Evolutionary conservation across 352 stramenopile genomes (phyloP).

Genomic region (Sclerospora graminicola): DNA sequence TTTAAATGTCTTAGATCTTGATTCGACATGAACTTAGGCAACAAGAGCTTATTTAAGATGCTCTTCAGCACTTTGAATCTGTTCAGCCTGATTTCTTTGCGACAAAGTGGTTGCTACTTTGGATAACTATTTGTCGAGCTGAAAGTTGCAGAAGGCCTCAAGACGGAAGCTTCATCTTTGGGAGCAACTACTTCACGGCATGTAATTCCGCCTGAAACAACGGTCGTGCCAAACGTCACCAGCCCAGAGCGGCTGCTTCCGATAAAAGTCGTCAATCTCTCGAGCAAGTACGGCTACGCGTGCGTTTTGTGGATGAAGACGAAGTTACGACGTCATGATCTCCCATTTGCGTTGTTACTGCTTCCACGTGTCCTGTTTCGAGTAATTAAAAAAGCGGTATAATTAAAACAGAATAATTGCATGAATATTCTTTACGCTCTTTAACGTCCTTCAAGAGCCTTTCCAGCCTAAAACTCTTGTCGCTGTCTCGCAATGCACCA

Average conservation of each 20-base stretch:
- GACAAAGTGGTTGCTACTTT: conserved; percentile 4
- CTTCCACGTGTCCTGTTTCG: conserved; percentile 16
- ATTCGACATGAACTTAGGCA: conserved; percentile 19
- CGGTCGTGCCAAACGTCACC: conserved; percentile 7
- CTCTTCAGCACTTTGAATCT: conserved; percentile 11
- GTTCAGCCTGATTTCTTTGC: not conserved
- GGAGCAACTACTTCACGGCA: conserved; percentile 33
- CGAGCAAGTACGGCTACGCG: conserved; percentile 20
- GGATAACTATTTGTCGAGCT: conserved; percentile 31
- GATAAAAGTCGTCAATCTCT: conserved; percentile 29
- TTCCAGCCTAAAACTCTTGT: conserved; percentile 5
- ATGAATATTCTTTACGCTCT: not conserved
- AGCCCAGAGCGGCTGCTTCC: conserved; percentile 1
- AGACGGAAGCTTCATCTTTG: conserved; percentile 24
- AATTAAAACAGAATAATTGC: no score
- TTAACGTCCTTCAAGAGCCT: conserved; percentile 8
- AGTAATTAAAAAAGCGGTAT: no score
- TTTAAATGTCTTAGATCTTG: no score
- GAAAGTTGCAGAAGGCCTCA: conserved; percentile 32
- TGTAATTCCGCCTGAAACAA: conserved; percentile 23
- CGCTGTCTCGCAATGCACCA: not conserved
- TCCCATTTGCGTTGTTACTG: conserved; percentile 18
- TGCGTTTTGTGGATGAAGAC: conserved; percentile 24
- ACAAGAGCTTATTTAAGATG: conserved; percentile 26
- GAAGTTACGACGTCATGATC: conserved; percentile 8